Percentiles rank a stretch among this genome's conserved stretches.
Evolutionary conservation across 768 basidiomycete genomes (phyloP).

Genomic region (Leccinellum luteum): DNA sequence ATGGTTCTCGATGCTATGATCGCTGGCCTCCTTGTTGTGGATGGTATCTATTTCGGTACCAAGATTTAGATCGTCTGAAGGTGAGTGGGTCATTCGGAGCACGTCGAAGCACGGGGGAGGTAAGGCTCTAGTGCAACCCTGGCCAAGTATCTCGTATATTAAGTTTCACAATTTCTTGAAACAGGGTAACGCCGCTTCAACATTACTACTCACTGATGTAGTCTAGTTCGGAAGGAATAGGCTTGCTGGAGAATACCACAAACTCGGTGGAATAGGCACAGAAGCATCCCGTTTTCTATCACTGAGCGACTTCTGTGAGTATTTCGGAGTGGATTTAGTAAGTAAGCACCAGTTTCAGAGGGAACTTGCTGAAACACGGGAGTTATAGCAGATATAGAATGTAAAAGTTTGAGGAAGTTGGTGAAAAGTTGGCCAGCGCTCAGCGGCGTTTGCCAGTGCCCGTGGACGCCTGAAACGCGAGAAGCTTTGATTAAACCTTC

Average conservation of each 20-base stretch:
- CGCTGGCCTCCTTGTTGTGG: slow-evolving; percentile 11
- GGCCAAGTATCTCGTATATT: neutral
- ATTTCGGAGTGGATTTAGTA: neutral
- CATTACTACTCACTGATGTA: neutral
- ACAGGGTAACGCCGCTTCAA: neutral
- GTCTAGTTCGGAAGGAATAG: neutral
- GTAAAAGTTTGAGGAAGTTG: neutral
- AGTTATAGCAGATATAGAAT: neutral
- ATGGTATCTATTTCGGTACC: slow-evolving; percentile 1
- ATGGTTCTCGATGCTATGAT: neutral
- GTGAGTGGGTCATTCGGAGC: slow-evolving; percentile 4
- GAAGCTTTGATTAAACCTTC: neutral
- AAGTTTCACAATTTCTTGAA: neutral
- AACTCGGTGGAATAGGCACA: neutral
- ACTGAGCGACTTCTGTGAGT: neutral
- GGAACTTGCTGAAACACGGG: neutral
- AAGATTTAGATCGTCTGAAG: neutral
- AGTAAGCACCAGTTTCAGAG: neutral
- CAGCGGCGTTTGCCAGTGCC: too few relatives aligned
- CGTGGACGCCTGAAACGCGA: neutral
- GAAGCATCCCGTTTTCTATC: neutral
- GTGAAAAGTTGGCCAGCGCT: neutral
- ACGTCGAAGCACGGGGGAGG: neutral
- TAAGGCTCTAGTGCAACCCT: too few relatives aligned
- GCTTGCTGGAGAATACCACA: neutral